Percentiles rank a stretch among this genome's conserved stretches.
These are phyloP conservation scores for Ophiocordyceps australis DNA, from an alignment of 2,329 filamentous ascomycete genomes.

Conservation along the genomic window DNA sequence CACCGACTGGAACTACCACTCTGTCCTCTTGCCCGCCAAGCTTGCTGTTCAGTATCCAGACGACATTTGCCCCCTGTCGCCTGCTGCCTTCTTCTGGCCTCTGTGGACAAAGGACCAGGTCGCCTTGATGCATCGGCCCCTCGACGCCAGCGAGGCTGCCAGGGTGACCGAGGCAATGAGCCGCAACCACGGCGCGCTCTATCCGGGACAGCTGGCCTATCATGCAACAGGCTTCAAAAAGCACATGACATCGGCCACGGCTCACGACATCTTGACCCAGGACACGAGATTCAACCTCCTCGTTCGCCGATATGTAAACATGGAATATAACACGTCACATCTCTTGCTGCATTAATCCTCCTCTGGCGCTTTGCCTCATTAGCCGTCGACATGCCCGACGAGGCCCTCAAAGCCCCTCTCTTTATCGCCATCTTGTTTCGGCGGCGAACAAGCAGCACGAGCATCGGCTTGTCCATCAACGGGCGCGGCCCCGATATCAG, in stretches of 20 bases:
- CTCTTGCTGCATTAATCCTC: too few relatives aligned
- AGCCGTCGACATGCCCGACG: too few relatives aligned
- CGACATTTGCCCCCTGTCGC: slow-evolving; percentile 1
- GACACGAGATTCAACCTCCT: slow-evolving; percentile 1
- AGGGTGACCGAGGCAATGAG: not conserved
- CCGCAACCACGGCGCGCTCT: not conserved
- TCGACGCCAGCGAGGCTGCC: not conserved
- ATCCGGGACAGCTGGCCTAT: not conserved
- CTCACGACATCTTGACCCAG: not conserved
- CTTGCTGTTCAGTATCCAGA: not conserved
- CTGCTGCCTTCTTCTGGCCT: slow-evolving; percentile 1
- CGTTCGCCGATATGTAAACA: not conserved
- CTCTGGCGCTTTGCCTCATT: too few relatives aligned
- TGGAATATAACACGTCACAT: too few relatives aligned
- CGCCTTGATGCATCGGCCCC: slow-evolving; percentile 1
- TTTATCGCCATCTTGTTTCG: too few relatives aligned
- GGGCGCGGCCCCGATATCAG: too few relatives aligned
- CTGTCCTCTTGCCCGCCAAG: slow-evolving; percentile 1
- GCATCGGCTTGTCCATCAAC: too few relatives aligned
- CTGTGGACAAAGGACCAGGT: not conserved
- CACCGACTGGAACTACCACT: slow-evolving; percentile 1
- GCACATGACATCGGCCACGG: not conserved
- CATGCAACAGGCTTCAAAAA: not conserved
- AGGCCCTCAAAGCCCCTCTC: too few relatives aligned
- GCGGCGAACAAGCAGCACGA: too few relatives aligned